These are phyloP conservation scores for Tetrapyrgos nigripes DNA, from an alignment of 1,284 basidiomycete genomes.

Conservation along the genomic window DNA sequence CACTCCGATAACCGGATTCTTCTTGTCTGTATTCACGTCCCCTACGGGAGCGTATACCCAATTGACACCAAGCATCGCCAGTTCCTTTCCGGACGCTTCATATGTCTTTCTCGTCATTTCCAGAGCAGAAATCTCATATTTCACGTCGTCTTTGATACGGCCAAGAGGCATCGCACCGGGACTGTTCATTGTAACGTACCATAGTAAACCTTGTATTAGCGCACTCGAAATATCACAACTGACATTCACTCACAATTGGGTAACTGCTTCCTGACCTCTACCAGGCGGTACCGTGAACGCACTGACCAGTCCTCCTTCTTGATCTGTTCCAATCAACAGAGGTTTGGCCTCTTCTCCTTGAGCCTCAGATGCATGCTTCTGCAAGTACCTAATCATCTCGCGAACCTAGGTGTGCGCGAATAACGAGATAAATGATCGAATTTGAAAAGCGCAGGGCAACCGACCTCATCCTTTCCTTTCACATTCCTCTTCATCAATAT, in stretches of 20 bases:
- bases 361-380: constrained; percentile 58
- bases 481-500: constrained; percentile 76
- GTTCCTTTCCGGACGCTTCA: constrained; percentile 56
- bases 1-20: constrained; percentile 76
- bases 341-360: constrained; percentile 53
- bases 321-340: constrained; percentile 72
- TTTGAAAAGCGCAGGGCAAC: constrained; percentile 40
- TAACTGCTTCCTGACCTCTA: background rate
- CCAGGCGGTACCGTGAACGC: background rate
- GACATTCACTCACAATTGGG: background rate
- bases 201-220: background rate
- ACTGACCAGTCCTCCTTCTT: constrained; percentile 63
- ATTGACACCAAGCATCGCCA: constrained; percentile 67
- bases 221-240: background rate
- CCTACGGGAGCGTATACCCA: constrained; percentile 76
- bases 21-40: constrained; percentile 70
- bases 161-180: constrained; percentile 78
- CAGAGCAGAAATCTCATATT: constrained; percentile 11
- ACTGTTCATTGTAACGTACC: constrained; percentile 39
- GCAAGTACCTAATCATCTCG: constrained; percentile 53
- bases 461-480: constrained; percentile 1
- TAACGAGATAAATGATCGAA: too few relatives aligned
- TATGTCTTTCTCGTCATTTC: constrained; percentile 55
- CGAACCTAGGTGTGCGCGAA: too few relatives aligned
- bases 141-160: constrained; percentile 41